Evolutionary conservation across 306 rosid genomes (phyloP).

Genomic region (Morella rubra): DNA sequence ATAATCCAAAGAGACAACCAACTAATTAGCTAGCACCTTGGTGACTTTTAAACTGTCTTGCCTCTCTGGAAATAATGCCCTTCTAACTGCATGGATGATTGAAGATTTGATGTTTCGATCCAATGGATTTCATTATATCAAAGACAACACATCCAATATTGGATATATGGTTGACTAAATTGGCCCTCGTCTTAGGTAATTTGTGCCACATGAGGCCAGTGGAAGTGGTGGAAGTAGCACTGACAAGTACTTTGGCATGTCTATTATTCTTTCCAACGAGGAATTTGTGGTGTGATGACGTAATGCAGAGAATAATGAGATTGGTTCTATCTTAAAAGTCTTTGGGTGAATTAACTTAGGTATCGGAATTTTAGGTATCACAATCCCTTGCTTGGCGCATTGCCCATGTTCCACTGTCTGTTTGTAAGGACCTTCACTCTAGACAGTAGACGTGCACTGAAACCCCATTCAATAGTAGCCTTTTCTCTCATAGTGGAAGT

Average conservation of each 20-base stretch:
- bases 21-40: neutral
- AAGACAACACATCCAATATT: neutral
- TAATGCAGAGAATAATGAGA: neutral
- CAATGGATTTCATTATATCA: neutral
- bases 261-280: neutral
- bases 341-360: too few relatives aligned
- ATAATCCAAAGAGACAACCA: neutral
- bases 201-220: conserved; percentile 13
- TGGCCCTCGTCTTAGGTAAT: conserved; percentile 11
- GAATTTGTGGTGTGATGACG: too few relatives aligned
- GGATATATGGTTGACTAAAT: conserved; percentile 7
- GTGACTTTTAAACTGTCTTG: neutral
- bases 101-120: neutral
- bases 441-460: neutral
- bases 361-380: too few relatives aligned
- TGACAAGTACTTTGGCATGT: conserved; percentile 1
- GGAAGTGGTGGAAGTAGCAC: conserved; percentile 4
- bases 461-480: neutral
- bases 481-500: neutral
- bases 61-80: neutral
- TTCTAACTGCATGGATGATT: neutral
- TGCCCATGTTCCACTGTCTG: neutral
- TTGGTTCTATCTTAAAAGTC: too few relatives aligned
- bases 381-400: too few relatives aligned
- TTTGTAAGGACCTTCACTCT: neutral